A percentile compares a stretch with the other conserved stretches of the same genome.
These are phyloP conservation scores for Nemania bipapillata DNA, from an alignment of 2,329 filamentous ascomycete species.

Conservation along the genomic window DNA sequence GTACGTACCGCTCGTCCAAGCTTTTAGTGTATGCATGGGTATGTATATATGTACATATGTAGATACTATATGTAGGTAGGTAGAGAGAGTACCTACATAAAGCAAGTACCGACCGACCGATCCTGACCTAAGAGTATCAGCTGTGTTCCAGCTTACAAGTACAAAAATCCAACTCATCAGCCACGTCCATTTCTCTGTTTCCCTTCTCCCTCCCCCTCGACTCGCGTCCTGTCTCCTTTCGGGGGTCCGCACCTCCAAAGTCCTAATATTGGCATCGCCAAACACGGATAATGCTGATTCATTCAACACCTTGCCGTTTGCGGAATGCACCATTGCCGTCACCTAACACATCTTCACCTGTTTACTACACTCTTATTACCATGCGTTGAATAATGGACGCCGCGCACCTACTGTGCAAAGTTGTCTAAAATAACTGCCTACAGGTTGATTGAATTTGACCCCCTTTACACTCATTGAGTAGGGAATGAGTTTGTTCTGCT, in stretches of 20 bases:
- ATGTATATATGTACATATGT: too few species aligned
- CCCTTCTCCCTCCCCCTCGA: background rate
- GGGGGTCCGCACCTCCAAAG: slow-evolving; percentile 23
- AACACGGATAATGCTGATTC: slow-evolving; percentile 34
- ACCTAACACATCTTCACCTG: slow-evolving; percentile 12
- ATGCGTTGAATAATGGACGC: background rate
- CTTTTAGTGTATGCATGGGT: slow-evolving; percentile 6
- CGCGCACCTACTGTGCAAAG: background rate
- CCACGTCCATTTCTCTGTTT: slow-evolving; percentile 1
- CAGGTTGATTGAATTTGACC: background rate
- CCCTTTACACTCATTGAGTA: too few species aligned
- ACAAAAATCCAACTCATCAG: slow-evolving; percentile 7
- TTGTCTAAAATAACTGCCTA: background rate
- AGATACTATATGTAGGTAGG: too few species aligned
- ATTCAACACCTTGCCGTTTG: slow-evolving; percentile 39
- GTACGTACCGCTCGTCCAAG: slow-evolving; percentile 32
- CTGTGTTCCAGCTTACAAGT: slow-evolving; percentile 20
- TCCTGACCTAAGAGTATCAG: slow-evolving; percentile 11
- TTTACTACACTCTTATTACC: slow-evolving; percentile 1
- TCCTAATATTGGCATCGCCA: slow-evolving; percentile 23
- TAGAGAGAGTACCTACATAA: background rate
- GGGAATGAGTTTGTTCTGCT: background rate
- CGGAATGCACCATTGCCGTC: slow-evolving; percentile 26
- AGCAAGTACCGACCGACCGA: background rate
- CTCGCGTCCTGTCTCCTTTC: slow-evolving; percentile 12